A percentile compares a stretch with the other conserved stretches of the same genome.
phyloP scores from a whole-genome alignment of 495 filamentous ascomycete genomes.

The Daldinia decipiens region DNA sequence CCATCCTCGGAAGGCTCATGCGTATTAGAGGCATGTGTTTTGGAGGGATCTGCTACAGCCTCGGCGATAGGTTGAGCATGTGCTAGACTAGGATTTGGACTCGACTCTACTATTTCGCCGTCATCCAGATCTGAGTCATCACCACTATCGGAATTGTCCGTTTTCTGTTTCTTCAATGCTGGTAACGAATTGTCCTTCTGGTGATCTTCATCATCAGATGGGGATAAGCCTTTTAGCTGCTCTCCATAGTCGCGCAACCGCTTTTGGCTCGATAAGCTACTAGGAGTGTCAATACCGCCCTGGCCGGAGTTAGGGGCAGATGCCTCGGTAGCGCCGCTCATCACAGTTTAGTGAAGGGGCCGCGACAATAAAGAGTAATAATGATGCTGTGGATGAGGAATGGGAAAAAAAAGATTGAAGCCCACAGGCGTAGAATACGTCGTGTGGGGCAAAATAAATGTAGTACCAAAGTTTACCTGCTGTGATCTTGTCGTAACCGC shows the following conservation, averaged over 20 bases:
- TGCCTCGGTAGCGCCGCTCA: conserved; percentile 13
- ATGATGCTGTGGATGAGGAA: not conserved
- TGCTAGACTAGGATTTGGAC: conserved; percentile 23
- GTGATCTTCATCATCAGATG: conserved; percentile 37
- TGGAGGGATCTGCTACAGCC: not conserved
- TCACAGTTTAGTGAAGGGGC: conserved; percentile 15
- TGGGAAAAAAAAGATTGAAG: conserved; percentile 8
- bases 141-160: conserved; percentile 6
- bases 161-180: conserved; percentile 43
- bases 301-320: conserved; percentile 12
- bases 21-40: not conserved
- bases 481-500: not conserved
- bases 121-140: conserved; percentile 46
- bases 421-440: not conserved
- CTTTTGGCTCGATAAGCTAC: conserved; percentile 29
- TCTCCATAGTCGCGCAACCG: conserved; percentile 41
- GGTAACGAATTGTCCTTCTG: conserved; percentile 1
- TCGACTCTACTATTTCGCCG: conserved; percentile 50
- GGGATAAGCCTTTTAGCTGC: conserved; percentile 41
- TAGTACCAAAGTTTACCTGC: not conserved
- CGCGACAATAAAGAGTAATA: not conserved
- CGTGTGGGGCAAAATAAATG: conserved; percentile 3
- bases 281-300: conserved; percentile 14
- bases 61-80: conserved; percentile 14
- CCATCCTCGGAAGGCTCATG: conserved; percentile 36